Conservation (phyloP, 1,284 basidiomycete genomes). For the Pyrrhoderma noxium region DNA sequence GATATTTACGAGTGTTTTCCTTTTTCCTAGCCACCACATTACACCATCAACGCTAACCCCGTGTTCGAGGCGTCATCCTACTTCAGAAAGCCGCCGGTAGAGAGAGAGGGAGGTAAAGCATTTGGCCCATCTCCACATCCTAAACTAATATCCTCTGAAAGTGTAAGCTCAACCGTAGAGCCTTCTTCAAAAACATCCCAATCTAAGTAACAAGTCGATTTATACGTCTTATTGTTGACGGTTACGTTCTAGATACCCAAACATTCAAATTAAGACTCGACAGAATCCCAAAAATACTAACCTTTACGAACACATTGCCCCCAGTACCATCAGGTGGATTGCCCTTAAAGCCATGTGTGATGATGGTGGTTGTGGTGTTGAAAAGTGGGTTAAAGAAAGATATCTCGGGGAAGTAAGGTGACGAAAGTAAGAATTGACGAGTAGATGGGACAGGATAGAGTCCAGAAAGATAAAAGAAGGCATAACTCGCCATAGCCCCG, state of each 20-base stretch:
- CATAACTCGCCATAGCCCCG: constrained; percentile 67
- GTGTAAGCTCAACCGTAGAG: constrained; percentile 42
- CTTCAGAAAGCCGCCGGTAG: constrained; percentile 47
- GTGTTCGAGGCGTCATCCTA: too few species aligned
- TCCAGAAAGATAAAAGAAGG: constrained; percentile 51
- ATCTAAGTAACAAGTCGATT: constrained; percentile 55
- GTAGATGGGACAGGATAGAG: constrained; percentile 59
- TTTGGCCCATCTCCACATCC: constrained; percentile 39
- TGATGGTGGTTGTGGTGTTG: constrained; percentile 50
- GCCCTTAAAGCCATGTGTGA: constrained; percentile 41
- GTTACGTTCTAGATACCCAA: constrained; percentile 43
- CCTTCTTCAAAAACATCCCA: constrained; percentile 53
- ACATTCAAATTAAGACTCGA: too few species aligned
- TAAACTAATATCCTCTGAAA: constrained; percentile 44
- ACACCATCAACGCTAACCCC: too few species aligned
- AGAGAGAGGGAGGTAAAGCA: constrained; percentile 52
- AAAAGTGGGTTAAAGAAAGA: constrained; percentile 53
- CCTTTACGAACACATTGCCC: constrained; percentile 50
- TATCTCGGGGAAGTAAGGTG: constrained; percentile 53
- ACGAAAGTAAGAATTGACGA: constrained; percentile 49
- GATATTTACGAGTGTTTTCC: too few species aligned
- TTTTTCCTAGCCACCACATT: too few species aligned
- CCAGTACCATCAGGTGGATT: constrained; percentile 45
- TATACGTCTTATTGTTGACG: constrained; percentile 48
- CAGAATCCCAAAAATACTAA: too few species aligned